Evolutionary conservation across 352 stramenopile species (phyloP), one percentile per base, ranked within the genome.

Genomic region (Globisporangium yorkense): DNA sequence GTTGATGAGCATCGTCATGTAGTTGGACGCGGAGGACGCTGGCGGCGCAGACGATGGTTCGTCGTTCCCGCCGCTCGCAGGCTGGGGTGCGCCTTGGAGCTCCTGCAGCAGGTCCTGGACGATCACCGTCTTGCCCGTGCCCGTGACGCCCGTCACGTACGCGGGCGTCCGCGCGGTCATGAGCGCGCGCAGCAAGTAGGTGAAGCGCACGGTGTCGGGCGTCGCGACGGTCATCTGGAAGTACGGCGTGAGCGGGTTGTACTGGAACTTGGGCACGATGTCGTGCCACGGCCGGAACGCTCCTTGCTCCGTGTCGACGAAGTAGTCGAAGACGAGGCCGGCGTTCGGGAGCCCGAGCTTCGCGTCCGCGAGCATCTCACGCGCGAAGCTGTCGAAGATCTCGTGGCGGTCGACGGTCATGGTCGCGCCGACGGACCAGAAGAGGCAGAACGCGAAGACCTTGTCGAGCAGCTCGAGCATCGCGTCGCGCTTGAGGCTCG

Each of bases 351-450:
- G 47, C 16, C 57, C 77, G 0, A 94, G 55, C 51, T 82, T 84
- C 2, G 70, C 57, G 2, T 85, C 67, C 3, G 61, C 64, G 33
- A 87, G 68, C 10, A 85, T 54, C 33, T 87, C 71, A 0, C 91
- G 85, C 12, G 88, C 56, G 46, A 89, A 97, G 13, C 51, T 66
- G 57, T 97, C 84, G 54, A 98, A 93, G 13, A 71, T 66, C 16
- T 87, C 74, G 24, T 95, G 76, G 0, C 71, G 83, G n/a, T 82
- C 72, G 24, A 65, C 45, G 24, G 90, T 88, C 63, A 96, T 91
- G 2, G 89, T 96, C 16, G 80, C 84, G 8, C 89, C 87, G 5
- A 97, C 51, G 5, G 85, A 97, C 92, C 92, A 98, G n/a, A 97
- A 77, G 13, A 98, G 63, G 4, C 83, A 77, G 37, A 97, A 98